Conservation (phyloP, 2,329 filamentous ascomycete species). For the Polytolypa hystricis region DNA sequence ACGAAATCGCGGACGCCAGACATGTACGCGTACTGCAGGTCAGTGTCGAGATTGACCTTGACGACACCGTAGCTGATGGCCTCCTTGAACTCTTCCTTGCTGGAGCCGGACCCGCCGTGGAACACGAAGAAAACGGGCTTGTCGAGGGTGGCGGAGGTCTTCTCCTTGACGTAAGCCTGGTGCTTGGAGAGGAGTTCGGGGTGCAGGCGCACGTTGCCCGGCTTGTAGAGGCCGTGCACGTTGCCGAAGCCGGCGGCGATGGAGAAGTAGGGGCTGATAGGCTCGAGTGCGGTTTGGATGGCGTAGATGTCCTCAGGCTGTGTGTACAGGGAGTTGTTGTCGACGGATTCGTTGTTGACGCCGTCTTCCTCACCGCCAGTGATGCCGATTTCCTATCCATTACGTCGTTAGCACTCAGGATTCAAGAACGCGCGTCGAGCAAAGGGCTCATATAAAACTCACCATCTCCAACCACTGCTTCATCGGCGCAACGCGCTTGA, state of each 20-base stretch:
- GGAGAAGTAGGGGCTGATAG: slow-evolving; percentile 92
- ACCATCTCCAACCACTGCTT: slow-evolving; percentile 99
- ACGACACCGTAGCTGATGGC: slow-evolving; percentile 90
- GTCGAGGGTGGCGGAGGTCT: slow-evolving; percentile 57
- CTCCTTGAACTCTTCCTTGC: slow-evolving; percentile 78
- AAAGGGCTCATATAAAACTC: slow-evolving; percentile 17
- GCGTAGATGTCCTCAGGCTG: slow-evolving; percentile 92
- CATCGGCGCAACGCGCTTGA: slow-evolving; percentile 89
- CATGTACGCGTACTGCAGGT: slow-evolving; percentile 92
- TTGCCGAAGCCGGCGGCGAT: slow-evolving; percentile 98
- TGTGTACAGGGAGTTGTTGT: slow-evolving; percentile 95
- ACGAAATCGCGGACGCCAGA: slow-evolving; percentile 90
- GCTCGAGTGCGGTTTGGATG: slow-evolving; percentile 74
- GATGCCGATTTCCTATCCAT: slow-evolving; percentile 64
- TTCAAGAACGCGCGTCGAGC: too few relatives aligned
- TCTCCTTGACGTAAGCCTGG: slow-evolving; percentile 79
- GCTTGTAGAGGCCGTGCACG: slow-evolving; percentile 98
- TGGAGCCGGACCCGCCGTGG: slow-evolving; percentile 91
- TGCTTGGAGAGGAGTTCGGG: slow-evolving; percentile 95
- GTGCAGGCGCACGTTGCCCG: slow-evolving; percentile 92
- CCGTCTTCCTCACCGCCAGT: slow-evolving; percentile 96
- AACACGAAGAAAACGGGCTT: slow-evolving; percentile 99
- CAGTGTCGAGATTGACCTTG: slow-evolving; percentile 99
- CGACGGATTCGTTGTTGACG: slow-evolving; percentile 95
- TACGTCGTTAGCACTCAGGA: neutral